Base-by-base conservation (phyloP, 306 rosid species). In the Vigna unguiculata region DNA sequence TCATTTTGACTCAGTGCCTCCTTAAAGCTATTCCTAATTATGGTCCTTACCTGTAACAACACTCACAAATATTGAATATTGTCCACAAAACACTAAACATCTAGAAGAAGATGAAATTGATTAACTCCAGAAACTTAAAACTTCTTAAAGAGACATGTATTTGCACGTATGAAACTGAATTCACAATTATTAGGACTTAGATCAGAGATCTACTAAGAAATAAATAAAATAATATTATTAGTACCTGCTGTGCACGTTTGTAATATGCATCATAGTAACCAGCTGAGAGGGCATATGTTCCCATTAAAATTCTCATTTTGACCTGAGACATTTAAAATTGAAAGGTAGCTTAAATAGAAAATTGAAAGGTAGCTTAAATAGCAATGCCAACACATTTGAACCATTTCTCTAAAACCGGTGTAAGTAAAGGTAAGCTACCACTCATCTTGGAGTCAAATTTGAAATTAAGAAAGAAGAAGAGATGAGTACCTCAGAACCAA, bases 221-320 rank as follows among this genome's bases (percentile, higher is more conserved):
- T 10, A 16, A 43, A 59, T 45, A 57, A 66, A 71, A 58, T 11
- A 69, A 72, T 67, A 36, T 34, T 58, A 30, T 80, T 5, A 51
- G 54, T 84, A 95, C 99, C 99, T 95, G 99, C 77, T 95, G 99
- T 71, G 99, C 99, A 3, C 96, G 96, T 84, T 95, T 95, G 91
- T 95, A 92, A 84, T 89, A 95, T 74, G 97, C 97, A 85, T 95
- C 99, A 86, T 95, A 95, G 83, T 95, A 95, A 83, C 97, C 99
- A 64, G 99, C 97, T 45, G 99, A 95, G 82, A 95, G 99, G 34
- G 96, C 97, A 84, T 95, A 95, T 25, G 97, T 90, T 70, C 99
- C 99, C 78, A 84, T 90, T 81, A 95, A 85, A 82, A 95, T 92
- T 86, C 99, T 95, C 97, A 86, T 90, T 88, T 95, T 95, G 82